Evolutionary conservation across 192 early-diverging fungal genomes (phyloP).

Genomic region (Linnemannia elongata): DNA sequence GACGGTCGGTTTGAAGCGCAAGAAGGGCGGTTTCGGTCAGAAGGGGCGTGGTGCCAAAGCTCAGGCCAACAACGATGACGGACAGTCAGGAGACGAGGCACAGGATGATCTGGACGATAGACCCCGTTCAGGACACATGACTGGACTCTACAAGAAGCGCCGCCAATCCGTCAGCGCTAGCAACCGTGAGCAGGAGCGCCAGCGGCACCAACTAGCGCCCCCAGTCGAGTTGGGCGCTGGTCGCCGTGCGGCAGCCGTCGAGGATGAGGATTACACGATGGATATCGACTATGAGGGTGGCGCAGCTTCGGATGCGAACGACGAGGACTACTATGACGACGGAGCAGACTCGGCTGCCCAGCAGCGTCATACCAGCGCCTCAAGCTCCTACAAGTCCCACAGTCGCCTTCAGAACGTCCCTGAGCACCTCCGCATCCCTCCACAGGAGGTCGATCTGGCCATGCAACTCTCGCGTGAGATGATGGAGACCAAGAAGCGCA

Average conservation of each 20-base stretch:
- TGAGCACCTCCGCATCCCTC: slow-evolving; percentile 24
- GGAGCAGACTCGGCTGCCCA: not conserved
- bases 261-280: not conserved
- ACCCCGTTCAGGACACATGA: slow-evolving; percentile 1
- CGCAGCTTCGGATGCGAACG: not conserved
- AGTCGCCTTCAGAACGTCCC: slow-evolving; percentile 15
- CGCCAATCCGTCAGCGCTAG: not conserved
- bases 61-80: slow-evolving; percentile 17
- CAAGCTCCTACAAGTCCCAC: not conserved
- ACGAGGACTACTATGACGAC: slow-evolving; percentile 9
- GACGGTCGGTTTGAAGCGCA: slow-evolving; percentile 16
- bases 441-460: slow-evolving; percentile 34
- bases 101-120: not conserved
- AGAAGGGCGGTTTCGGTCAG: not conserved
- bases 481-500: slow-evolving; percentile 22
- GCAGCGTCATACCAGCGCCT: not conserved
- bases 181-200: not conserved
- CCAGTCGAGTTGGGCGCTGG: slow-evolving; percentile 17
- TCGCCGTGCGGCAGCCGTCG: not conserved
- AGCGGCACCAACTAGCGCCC: slow-evolving; percentile 15
- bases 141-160: slow-evolving; percentile 15
- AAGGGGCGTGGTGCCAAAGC: slow-evolving; percentile 13
- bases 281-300: slow-evolving; percentile 15
- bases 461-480: slow-evolving; percentile 46
- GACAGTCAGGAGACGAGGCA: slow-evolving; percentile 22